A percentile compares a stretch with the other conserved stretches of the same genome.
These are phyloP conservation scores for Cladobotryum protrusum DNA, from an alignment of 2,329 filamentous ascomycete species.

Conservation along the genomic window DNA sequence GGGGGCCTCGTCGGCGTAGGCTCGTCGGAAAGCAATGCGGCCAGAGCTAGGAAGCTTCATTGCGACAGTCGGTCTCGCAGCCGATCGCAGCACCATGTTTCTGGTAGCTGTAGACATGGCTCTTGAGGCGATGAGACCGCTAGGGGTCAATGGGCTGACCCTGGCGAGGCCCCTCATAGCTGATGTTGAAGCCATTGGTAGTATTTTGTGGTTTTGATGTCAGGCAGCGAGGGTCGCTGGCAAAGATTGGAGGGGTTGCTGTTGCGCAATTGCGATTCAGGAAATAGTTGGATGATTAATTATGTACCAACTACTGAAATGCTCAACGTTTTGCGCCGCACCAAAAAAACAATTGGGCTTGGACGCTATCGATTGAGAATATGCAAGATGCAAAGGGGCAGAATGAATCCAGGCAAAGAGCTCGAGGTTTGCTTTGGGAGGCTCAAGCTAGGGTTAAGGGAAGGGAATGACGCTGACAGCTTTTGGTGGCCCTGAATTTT, in stretches of 20 bases:
- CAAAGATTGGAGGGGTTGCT: background rate
- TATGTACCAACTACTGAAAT: background rate
- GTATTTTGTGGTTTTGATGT: background rate
- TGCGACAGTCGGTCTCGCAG: constrained; percentile 26
- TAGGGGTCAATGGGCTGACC: constrained; percentile 23
- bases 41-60: constrained; percentile 30
- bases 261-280: background rate
- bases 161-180: constrained; percentile 33
- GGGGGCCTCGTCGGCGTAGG: constrained; percentile 47
- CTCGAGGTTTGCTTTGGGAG: constrained; percentile 30
- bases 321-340: background rate
- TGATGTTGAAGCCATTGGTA: constrained; percentile 16
- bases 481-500: constrained; percentile 8
- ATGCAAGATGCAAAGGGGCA: constrained; percentile 17
- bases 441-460: constrained; percentile 4
- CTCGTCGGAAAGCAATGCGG: constrained; percentile 37
- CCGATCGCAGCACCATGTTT: constrained; percentile 15
- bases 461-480: constrained; percentile 8
- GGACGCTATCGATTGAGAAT: too few relatives aligned
- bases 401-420: too few relatives aligned
- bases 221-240: background rate
- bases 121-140: constrained; percentile 25
- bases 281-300: background rate
- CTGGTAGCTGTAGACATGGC: constrained; percentile 28
- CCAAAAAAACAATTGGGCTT: background rate